Percentiles rank a stretch among this genome's conserved stretches.
These are phyloP conservation scores for Melanogaster broomeanus DNA, from an alignment of 768 basidiomycete species.

Conservation along the genomic window DNA sequence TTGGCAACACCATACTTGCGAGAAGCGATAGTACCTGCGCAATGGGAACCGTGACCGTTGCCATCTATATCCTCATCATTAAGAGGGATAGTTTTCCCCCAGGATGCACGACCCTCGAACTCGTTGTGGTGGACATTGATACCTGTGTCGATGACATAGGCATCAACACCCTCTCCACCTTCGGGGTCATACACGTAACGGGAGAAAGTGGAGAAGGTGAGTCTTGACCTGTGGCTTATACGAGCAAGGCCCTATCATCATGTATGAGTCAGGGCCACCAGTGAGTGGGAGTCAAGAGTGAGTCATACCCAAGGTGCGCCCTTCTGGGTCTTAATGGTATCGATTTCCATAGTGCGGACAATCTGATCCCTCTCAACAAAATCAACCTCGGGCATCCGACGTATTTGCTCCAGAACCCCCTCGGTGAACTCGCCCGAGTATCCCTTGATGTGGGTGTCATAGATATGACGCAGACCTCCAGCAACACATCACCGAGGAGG, in stretches of 20 bases:
- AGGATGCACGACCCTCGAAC: conserved; percentile 85
- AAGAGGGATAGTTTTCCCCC: conserved; percentile 91
- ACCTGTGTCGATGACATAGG: conserved; percentile 86
- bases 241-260: conserved; percentile 84
- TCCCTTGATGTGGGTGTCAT: conserved; percentile 69
- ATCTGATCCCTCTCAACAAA: conserved; percentile 94
- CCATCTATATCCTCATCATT: conserved; percentile 87
- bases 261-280: conserved; percentile 12
- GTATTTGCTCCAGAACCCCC: conserved; percentile 69
- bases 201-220: conserved; percentile 80
- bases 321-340: conserved; percentile 45
- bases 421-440: conserved; percentile 82
- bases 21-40: conserved; percentile 96
- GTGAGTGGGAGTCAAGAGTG: neutral
- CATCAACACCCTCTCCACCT: conserved; percentile 94
- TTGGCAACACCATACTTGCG: conserved; percentile 95
- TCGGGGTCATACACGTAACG: conserved; percentile 69
- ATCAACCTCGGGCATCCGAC: conserved; percentile 84
- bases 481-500: conserved; percentile 43
- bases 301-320: conserved; percentile 83
- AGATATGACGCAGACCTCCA: conserved; percentile 72
- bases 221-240: conserved; percentile 80
- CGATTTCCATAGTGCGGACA: conserved; percentile 59
- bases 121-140: conserved; percentile 85
- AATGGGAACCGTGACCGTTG: conserved; percentile 96